Evolutionary conservation across 164 flowering plant genomes (phyloP), one percentile per base, ranked within the genome.

Genomic region (Stephania cephalantha): DNA sequence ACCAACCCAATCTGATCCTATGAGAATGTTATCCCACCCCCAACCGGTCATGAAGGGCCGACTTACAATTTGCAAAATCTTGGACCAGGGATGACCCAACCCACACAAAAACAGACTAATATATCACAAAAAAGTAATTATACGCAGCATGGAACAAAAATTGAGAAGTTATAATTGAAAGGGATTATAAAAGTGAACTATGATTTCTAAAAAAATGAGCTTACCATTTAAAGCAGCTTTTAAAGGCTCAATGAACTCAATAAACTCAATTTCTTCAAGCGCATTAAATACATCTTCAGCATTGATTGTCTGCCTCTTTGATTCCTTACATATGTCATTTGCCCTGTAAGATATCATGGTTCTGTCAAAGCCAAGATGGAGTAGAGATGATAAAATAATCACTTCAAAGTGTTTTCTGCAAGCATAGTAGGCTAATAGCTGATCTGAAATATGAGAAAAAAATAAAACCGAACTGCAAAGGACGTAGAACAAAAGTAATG

Each of bases 261-360:
- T 83, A 76, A 95, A 95, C 74, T 93, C 97, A 65, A 92, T 89
- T 77, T 95, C 99, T 75, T 94, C 97, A 18, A 95, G 81, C 5
- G 99, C 98, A 75, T 90, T 92, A 17, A 95, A 80, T 68, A 95
- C 94, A 84, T 93, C 99, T 22, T 94, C 93, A 7, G 97, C 97
- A 79, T 84, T 95, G 55, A 95, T 86, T 0, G 88, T 95, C 79
- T 91, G 97, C 78, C 99, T 86, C 81, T 85, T 92, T 12, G 97
- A 87, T 76, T 93, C 98, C 85, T 84, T 90, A 73, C 98, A 95
- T 68, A 94, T 81, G 68, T 95, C 99, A 82, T 93, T 90, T 11
- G 98, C 99, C 80, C 99, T 95, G 86, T 82, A 85, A 50, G 46
- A 7, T 29, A 45, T 45, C 12, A 44, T 52, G 5, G 53, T 48